Evolutionary conservation across 179 eudicot species (phyloP), one percentile per base, ranked within the genome.

Genomic region (Patellifolia procumbens): DNA sequence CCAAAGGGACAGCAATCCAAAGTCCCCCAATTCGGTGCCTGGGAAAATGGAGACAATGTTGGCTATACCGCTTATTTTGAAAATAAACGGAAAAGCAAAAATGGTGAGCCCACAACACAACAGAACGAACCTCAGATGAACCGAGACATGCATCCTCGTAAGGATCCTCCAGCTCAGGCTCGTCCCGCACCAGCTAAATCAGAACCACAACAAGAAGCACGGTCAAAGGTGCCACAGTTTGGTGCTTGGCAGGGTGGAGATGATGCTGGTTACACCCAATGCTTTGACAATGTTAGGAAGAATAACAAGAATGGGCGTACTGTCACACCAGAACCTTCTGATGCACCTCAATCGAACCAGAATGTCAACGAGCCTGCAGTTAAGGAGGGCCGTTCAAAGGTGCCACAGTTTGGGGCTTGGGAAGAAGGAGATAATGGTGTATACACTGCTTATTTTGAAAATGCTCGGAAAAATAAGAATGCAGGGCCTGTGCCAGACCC

Each of bases 341-440:
- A 32, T 6, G 75, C 55, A 11, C 72, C 81, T 64, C 76, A 70
- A 31, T 8, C 67, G 55, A 80, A 75, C 76, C 68, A 64, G 3
- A 70, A 76, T 58, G 74, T 64, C 58, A 13, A 31, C 28, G 56
- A 51, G 10, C 74, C 76, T 5, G 31, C 48, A 12, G 24, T 74
- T 10, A 69, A 56, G 28, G 82, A 82, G 24, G 67, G 52, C 19
- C 66, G 76, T 0, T 26, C 60, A n/a, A 82, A 75, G 67, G 80
- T 72, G 43, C 85, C 85, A 17, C 56, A 70, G 52, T 82, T 82
- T 82, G 85, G 85, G 35, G 85, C 28, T 35, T 82, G 85, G 85
- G 68, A 82, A 22, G 85, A 72, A 22, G 80, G 77, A 15, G 85
- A 82, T 5, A 65, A 24, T 55, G 80, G 62, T 59, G 70, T 65